These are phyloP conservation scores for Helotiales sp. DNA, from an alignment of 2,329 filamentous ascomycete genomes.

Conservation along the genomic window DNA sequence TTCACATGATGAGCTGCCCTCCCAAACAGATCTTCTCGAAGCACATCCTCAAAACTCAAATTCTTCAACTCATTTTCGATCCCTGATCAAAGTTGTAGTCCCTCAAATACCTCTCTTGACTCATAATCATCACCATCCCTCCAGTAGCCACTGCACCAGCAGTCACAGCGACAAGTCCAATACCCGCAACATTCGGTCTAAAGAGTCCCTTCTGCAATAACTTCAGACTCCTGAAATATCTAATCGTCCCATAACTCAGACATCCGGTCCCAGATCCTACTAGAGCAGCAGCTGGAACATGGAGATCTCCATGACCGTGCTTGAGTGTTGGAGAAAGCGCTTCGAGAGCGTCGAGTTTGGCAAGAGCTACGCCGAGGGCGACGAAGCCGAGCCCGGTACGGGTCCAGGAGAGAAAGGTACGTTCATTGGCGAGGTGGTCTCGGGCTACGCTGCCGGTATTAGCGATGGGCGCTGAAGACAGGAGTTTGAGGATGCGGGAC, in stretches of 20 bases:
- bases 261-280: conserved; percentile 46
- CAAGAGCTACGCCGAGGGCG: conserved; percentile 50
- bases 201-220: conserved; percentile 45
- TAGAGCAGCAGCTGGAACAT: conserved; percentile 41
- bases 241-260: conserved; percentile 46
- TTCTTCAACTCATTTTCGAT: background rate
- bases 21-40: no score
- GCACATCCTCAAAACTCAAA: background rate
- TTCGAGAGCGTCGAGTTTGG: conserved; percentile 48
- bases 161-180: conserved; percentile 80
- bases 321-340: conserved; percentile 25
- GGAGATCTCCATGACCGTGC: conserved; percentile 35
- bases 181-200: conserved; percentile 71
- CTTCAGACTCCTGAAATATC: conserved; percentile 47
- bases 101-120: conserved; percentile 16
- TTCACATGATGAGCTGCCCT: no score
- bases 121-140: conserved; percentile 21
- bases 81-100: background rate
- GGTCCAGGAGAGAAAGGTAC: conserved; percentile 53
- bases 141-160: conserved; percentile 21
- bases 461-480: conserved; percentile 19
- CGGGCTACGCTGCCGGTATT: conserved; percentile 51
- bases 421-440: conserved; percentile 51
- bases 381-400: conserved; percentile 52
- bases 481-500: conserved; percentile 21